Evolutionary conservation across 345 rosid species (phyloP), one percentile per base, ranked within the genome.

Genomic region (Eucalyptus grandis): DNA sequence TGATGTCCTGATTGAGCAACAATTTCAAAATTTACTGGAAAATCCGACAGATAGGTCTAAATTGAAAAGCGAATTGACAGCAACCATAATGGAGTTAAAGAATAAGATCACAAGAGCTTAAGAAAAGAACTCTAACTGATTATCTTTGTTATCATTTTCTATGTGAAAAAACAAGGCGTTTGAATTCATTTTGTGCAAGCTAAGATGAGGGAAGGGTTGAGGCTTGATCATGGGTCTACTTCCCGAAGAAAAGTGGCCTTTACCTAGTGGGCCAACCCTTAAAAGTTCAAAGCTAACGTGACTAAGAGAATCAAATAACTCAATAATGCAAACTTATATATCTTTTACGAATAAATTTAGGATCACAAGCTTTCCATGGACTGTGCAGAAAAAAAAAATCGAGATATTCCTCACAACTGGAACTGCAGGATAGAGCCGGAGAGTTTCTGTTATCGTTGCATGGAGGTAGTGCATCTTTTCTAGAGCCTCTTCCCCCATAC

Each of bases 391-490:
- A 50, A 5, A 86, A 46, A 46, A 14, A 44, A 21, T 60, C 46
- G 31, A 6, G 51, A 37, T 88, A 62, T 87, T 89, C 21, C 89
- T 92, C 89, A 95, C 97, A 93, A 94, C 95, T 27, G 96, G 95
- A 89, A 95, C 93, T 5, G 95, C 92, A 40, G 97, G 97, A 88
- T 93, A 94, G 65, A 95, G 92, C 72, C 97, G 90, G 56, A 94
- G 93, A 72, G 95, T 94, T 89, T 95, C 97, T 7, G 94, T 93
- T 87, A 95, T 88, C 8, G 95, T 92, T 30, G 97, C 97, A 86
- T 94, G 96, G 49, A 95, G 92, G 92, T 94, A 93, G 34, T 91
- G 91, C 96, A 94, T 94, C 86, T 91, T 94, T 90, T 92, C 95
- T 17, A 94, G 82, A 86, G 93, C 89, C 87, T 93, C 93, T 19